Evolutionary conservation across 495 filamentous ascomycete species (phyloP).

Genomic region (Aspergillus coremiiformis): DNA sequence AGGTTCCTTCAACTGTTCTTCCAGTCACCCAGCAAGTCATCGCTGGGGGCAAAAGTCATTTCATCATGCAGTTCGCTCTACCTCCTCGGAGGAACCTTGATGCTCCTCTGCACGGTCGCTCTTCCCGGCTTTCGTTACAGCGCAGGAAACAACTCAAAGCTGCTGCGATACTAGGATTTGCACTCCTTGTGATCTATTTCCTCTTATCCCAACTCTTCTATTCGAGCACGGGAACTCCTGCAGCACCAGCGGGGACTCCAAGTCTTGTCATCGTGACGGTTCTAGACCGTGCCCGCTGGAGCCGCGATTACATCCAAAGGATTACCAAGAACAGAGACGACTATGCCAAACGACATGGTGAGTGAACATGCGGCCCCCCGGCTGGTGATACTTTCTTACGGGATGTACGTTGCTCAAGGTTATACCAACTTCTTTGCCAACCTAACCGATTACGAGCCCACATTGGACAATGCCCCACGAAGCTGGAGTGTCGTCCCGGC

Average conservation of each 20-base stretch:
- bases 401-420: constrained; percentile 41
- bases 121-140: constrained; percentile 52
- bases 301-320: constrained; percentile 55
- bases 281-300: constrained; percentile 56
- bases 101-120: constrained; percentile 54
- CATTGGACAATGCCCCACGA: constrained; percentile 53
- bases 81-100: constrained; percentile 75
- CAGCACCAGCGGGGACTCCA: constrained; percentile 60
- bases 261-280: constrained; percentile 82
- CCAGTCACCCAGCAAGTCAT: constrained; percentile 8
- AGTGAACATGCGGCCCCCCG: constrained; percentile 10
- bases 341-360: constrained; percentile 88
- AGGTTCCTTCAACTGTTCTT: not conserved
- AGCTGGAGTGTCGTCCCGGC: constrained; percentile 79
- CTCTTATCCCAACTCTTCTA: constrained; percentile 48
- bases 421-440: constrained; percentile 81
- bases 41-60: constrained; percentile 14
- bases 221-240: constrained; percentile 23
- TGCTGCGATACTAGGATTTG: constrained; percentile 49
- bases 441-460: constrained; percentile 57
- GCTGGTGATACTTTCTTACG: not conserved
- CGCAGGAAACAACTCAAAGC: constrained; percentile 61
- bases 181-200: constrained; percentile 53
- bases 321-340: constrained; percentile 75
- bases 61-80: constrained; percentile 82